Base-by-base conservation (phyloP, 495 filamentous ascomycete species). In the Usnea hakonensis region DNA sequence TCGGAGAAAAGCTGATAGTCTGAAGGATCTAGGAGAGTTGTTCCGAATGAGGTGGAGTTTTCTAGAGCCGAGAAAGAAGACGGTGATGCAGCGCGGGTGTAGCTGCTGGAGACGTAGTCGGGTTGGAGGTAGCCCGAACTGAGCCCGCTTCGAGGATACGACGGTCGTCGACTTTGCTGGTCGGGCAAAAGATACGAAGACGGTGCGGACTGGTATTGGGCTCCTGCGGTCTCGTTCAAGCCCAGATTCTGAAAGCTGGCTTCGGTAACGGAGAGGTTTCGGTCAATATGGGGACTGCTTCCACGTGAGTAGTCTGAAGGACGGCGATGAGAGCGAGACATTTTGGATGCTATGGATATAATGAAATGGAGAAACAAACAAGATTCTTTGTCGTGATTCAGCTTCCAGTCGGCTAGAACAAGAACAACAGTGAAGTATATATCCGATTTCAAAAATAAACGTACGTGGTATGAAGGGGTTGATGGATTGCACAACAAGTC, bases 201-300 rank as follows among this genome's bases (percentile, higher is more conserved):
- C 17, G 65, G 58, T 0, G 44, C 62, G 16, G 65, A 57, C 37
- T 58, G 46, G n/a, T 67, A 59, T 48, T 55, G 65, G 55, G 57
- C 53, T 21, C 62, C 55, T 11, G 56, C 64, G 21, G 68, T 64
- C 28, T 68, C 68, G 32, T 46, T 61, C n/a, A 70, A 32, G 26
- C 65, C 63, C 13, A 70, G 62, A 23, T 63, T 59, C 35, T 70
- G 67, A 21, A 70, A 66, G 56, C 63, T 70, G 37, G 68, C 63
- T 65, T 70, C 67, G 56, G 68, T 70, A 40, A 66, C 64, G 56
- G 68, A 54, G 36, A 70, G 63, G 37, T 41, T 62, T 48, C 57
- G 58, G 38, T 64, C 55, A 33, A 55, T 46, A 44, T 36, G 59
- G 33, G 58, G 53, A 46, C 68, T 70, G 56, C 61, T 65, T 59